A percentile compares a stretch with the other conserved stretches of the same genome.
These are phyloP conservation scores for Phaseolus coccineus DNA, from an alignment of 331 rosid species.

Conservation along the genomic window DNA sequence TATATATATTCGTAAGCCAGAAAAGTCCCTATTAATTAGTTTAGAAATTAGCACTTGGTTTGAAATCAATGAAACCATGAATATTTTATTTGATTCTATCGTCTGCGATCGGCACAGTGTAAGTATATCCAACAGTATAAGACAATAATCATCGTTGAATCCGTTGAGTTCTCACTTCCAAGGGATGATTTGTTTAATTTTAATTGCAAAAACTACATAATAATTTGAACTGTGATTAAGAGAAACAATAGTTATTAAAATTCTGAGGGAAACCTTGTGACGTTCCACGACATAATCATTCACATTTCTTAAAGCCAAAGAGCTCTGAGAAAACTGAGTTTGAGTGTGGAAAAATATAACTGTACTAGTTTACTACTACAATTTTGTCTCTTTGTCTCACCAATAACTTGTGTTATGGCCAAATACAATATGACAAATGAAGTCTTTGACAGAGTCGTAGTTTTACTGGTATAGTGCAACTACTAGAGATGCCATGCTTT, in stretches of 20 bases:
- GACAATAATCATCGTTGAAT: constrained; percentile 3
- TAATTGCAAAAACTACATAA: neutral
- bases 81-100: neutral
- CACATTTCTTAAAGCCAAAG: too few species aligned
- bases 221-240: neutral
- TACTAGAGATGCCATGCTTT: neutral
- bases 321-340: too few species aligned
- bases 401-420: too few species aligned
- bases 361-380: too few species aligned
- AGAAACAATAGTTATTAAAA: neutral
- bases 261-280: too few species aligned
- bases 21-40: neutral
- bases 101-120: neutral
- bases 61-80: constrained; percentile 4
- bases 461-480: neutral
- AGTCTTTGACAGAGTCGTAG: neutral
- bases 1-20: neutral
- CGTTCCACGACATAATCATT: too few species aligned
- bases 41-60: neutral
- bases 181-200: neutral
- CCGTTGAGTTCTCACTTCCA: neutral
- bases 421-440: neutral
- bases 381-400: too few species aligned
- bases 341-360: too few species aligned
- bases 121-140: neutral